These are phyloP conservation scores for Vachellia pachyceras DNA, from an alignment of 306 rosid genomes.

Conservation along the genomic window DNA sequence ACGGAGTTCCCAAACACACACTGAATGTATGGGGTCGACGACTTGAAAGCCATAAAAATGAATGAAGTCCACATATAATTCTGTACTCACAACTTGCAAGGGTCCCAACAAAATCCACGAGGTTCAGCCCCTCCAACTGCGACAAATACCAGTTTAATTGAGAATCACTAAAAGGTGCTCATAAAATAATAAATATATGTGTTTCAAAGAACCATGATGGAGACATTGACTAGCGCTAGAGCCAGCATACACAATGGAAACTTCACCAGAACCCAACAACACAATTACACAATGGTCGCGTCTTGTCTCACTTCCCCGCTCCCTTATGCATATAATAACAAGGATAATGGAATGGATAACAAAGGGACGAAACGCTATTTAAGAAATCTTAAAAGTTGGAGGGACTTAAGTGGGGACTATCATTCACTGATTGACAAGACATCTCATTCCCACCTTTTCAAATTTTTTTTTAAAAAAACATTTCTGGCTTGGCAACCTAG, in stretches of 20 bases:
- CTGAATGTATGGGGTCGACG: background rate
- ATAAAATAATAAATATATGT: background rate
- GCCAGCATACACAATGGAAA: background rate
- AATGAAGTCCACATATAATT: background rate
- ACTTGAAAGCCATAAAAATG: background rate
- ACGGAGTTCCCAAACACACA: too few species aligned
- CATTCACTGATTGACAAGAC: background rate
- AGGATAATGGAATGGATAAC: background rate
- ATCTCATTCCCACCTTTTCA: background rate
- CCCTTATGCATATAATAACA: background rate
- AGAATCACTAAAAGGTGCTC: background rate
- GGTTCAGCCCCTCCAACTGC: conserved; percentile 16
- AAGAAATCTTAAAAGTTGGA: background rate
- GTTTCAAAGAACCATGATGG: background rate
- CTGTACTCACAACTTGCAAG: background rate
- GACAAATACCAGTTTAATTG: conserved; percentile 2
- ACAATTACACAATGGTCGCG: background rate
- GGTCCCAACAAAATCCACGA: conserved; percentile 13
- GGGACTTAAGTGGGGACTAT: conserved; percentile 15
- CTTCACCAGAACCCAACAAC: background rate
- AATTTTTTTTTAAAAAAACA: too few species aligned
- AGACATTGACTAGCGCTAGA: conserved; percentile 8
- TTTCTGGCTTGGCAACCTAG: background rate
- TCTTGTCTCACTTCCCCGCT: conserved; percentile 40
- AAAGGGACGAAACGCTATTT: background rate